Evolutionary conservation across 345 rosid genomes (phyloP), one percentile per base, ranked within the genome.

Genomic region (Cardamine resedifolia): DNA sequence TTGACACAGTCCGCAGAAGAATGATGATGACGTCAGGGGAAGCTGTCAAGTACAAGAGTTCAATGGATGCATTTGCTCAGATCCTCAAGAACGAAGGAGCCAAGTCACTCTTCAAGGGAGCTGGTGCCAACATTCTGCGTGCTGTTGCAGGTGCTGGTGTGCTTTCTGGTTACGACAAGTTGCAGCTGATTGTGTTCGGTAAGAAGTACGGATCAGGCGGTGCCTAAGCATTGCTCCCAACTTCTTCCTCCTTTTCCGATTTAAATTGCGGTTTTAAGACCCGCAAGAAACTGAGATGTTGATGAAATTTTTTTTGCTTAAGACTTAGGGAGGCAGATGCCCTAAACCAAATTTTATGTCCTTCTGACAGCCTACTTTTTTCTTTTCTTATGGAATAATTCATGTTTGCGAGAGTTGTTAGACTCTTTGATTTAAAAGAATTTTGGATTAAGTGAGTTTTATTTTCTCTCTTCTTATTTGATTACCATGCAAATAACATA

Each of bases 1-100:
- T 90, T 50, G 96, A 90, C 70, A 90, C 96, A 0, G 96, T 90
- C 45, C 96, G 96, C 1, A 88, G 96, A 86, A 90, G 96, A 81
- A 90, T 90, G 96, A 90, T 90, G 96, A 90, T 90, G 96, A 90
- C 96, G 16, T 90, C 94, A 0, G 96, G 96, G 4, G 93, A 90
- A 70, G 96, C 96, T 0, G 94, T 90, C 75, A 90, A 90, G 76
- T 90, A 90, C 85, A 90, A 84, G 86, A 86, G 90, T 75, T 90
- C 96, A 0, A 20, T 83, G 24, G 94, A 83, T 23, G 94, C 94
- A 2, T 90, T 90, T 47, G 0, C 72, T 8, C 94, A 90, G 78
- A 90, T 90, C 80, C 33, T 90, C 69, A 90, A 86, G 80, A 90
- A 90, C 5, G 96, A 90, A 78, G 94, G 96, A 52, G 79, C 86